A percentile compares a stretch with the other conserved stretches of the same genome.
Evolutionary conservation across 2,329 filamentous ascomycete genomes (phyloP).

Genomic region (Lachnellula cervina): DNA sequence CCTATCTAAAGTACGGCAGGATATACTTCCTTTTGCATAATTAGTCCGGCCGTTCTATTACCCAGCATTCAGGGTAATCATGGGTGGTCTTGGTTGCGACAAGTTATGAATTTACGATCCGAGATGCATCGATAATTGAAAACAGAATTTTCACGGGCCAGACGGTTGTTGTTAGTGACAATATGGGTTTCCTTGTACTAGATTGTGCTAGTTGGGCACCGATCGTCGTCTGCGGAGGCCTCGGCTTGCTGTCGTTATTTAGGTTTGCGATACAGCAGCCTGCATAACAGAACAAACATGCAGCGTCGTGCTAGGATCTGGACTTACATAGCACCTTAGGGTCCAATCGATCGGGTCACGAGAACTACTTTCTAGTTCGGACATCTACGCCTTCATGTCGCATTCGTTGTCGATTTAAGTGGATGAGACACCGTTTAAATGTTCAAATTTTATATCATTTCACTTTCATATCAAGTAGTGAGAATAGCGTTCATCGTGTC

Average conservation of each 20-base stretch:
- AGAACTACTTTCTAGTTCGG: slow-evolving; percentile 2
- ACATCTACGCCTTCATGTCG: not conserved
- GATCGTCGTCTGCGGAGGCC: slow-evolving; percentile 3
- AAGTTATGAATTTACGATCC: not conserved
- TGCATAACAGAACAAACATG: slow-evolving; percentile 15
- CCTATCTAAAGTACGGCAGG: not conserved
- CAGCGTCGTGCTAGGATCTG: slow-evolving; percentile 15
- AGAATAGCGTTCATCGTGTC: not conserved
- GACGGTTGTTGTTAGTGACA: slow-evolving; percentile 1
- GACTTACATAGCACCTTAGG: not conserved
- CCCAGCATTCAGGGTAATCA: not conserved
- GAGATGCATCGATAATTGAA: not conserved
- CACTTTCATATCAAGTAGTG: not conserved
- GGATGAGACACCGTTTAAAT: no score
- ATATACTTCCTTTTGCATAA: not conserved
- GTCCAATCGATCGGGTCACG: slow-evolving; percentile 21
- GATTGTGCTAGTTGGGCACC: not conserved
- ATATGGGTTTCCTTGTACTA: not conserved
- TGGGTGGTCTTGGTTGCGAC: not conserved
- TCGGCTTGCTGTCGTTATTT: slow-evolving; percentile 2
- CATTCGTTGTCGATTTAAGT: not conserved
- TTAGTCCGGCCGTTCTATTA: not conserved
- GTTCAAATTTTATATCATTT: not conserved
- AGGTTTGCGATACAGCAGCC: slow-evolving; percentile 7
- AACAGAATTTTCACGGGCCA: not conserved